phyloP scores from a whole-genome alignment of 2,329 filamentous ascomycete genomes.

The Penicillium sclerotiorum region DNA sequence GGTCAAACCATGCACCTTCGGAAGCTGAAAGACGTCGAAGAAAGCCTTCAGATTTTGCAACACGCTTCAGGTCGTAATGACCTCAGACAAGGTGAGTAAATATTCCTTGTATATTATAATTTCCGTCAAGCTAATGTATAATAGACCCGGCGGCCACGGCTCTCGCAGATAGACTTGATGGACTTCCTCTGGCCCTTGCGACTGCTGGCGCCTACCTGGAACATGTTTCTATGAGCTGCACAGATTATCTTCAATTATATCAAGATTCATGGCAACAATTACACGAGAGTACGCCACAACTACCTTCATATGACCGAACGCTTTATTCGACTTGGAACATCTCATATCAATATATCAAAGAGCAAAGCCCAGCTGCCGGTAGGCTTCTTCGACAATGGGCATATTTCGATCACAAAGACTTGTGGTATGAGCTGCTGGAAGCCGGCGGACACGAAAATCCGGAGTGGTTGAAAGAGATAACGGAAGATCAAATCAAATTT shows the following conservation, averaged over 20 bases:
- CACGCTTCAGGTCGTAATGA: neutral
- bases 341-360: conserved; percentile 1
- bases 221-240: neutral
- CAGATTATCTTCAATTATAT: conserved; percentile 5
- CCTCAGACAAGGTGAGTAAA: neutral
- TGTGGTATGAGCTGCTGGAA: conserved; percentile 9
- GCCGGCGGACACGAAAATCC: neutral
- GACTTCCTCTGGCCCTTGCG: conserved; percentile 10
- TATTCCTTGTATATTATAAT: neutral
- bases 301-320: conserved; percentile 3
- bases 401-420: conserved; percentile 7
- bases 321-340: conserved; percentile 9
- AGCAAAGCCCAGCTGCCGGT: conserved; percentile 2
- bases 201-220: conserved; percentile 11
- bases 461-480: neutral
- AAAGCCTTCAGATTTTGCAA: conserved; percentile 8
- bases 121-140: conserved; percentile 1
- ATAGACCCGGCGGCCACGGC: conserved; percentile 1
- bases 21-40: conserved; percentile 9
- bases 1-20: conserved; percentile 4
- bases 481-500: neutral
- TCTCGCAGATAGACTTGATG: conserved; percentile 7
- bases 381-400: conserved; percentile 8
- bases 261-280: conserved; percentile 5
- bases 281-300: neutral